phyloP scores from a whole-genome alignment of 345 rosid species.

The Dipteronia dyeriana region DNA sequence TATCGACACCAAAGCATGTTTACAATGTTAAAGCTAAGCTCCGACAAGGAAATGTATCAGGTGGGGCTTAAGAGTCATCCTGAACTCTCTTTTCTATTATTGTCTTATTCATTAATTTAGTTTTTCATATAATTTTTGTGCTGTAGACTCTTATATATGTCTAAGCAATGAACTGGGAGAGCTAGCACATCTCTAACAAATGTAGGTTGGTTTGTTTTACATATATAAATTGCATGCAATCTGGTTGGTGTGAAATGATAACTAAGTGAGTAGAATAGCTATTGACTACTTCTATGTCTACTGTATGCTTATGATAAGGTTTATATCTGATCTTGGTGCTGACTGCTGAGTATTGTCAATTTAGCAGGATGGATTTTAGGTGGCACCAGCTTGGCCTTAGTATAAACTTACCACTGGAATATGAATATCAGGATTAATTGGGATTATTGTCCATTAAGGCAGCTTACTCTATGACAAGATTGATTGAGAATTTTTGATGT shows the following conservation, averaged over 20 bases:
- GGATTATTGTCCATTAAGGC: background rate
- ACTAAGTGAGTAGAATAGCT: background rate
- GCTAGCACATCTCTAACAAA: background rate
- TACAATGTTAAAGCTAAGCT: slow-evolving; percentile 76
- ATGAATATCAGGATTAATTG: background rate
- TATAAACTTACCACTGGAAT: background rate
- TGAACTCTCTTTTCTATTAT: slow-evolving; percentile 1
- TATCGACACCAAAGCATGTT: slow-evolving; percentile 75
- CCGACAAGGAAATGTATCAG: slow-evolving; percentile 60
- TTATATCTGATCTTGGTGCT: background rate
- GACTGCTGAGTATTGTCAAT: background rate
- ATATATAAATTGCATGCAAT: background rate
- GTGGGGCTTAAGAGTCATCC: slow-evolving; percentile 19
- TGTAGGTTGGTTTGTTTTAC: background rate
- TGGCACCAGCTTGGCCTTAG: background rate
- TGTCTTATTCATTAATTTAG: background rate
- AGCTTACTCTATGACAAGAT: background rate
- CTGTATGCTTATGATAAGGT: background rate
- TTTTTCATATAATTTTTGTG: background rate
- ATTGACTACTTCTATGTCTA: background rate
- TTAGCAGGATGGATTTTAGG: background rate
- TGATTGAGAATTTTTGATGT: background rate
- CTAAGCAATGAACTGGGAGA: slow-evolving; percentile 1
- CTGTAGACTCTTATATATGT: background rate
- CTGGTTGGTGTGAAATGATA: background rate